Percentiles rank a stretch among this genome's conserved stretches.
These are phyloP conservation scores for Phytophthora tentaculata DNA, from an alignment of 352 stramenopile genomes.

Conservation along the genomic window DNA sequence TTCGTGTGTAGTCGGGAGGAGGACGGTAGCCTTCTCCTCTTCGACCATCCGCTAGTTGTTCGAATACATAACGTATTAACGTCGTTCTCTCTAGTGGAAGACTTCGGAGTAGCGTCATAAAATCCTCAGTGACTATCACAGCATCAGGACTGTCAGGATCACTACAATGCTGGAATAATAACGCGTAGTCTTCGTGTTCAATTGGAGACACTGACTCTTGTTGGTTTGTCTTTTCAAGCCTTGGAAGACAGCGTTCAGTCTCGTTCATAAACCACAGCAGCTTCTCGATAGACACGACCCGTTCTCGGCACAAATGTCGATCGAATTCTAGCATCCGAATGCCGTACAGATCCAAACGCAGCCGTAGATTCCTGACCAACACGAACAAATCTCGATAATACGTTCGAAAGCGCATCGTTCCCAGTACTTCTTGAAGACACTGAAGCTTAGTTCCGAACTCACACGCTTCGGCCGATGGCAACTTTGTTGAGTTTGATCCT, in stretches of 20 bases:
- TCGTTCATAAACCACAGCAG: slow-evolving; percentile 32
- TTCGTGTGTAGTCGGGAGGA: slow-evolving; percentile 52
- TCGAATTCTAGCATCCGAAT: slow-evolving; percentile 22
- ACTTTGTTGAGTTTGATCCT: slow-evolving; percentile 10
- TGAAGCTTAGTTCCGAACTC: slow-evolving; percentile 51
- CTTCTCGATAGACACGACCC: slow-evolving; percentile 19
- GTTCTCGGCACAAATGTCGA: slow-evolving; percentile 24
- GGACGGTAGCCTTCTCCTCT: slow-evolving; percentile 48
- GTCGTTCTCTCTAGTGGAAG: slow-evolving; percentile 46
- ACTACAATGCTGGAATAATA: slow-evolving; percentile 62
- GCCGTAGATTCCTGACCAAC: slow-evolving; percentile 44
- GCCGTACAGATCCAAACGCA: slow-evolving; percentile 44
- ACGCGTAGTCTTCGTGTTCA: slow-evolving; percentile 48
- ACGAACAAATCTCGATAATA: slow-evolving; percentile 55
- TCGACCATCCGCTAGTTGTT: slow-evolving; percentile 58
- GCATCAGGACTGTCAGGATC: slow-evolving; percentile 22
- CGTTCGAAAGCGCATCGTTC: slow-evolving; percentile 38
- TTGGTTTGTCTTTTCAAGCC: background rate
- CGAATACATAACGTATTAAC: slow-evolving; percentile 56
- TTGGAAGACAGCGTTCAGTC: background rate
- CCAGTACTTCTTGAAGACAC: slow-evolving; percentile 63
- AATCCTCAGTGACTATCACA: slow-evolving; percentile 34
- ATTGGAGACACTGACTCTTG: slow-evolving; percentile 12
- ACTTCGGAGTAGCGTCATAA: slow-evolving; percentile 46
- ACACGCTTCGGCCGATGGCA: slow-evolving; percentile 31